These are phyloP conservation scores for Prillingera fragicola DNA, from an alignment of 1,284 basidiomycete genomes.

Conservation along the genomic window DNA sequence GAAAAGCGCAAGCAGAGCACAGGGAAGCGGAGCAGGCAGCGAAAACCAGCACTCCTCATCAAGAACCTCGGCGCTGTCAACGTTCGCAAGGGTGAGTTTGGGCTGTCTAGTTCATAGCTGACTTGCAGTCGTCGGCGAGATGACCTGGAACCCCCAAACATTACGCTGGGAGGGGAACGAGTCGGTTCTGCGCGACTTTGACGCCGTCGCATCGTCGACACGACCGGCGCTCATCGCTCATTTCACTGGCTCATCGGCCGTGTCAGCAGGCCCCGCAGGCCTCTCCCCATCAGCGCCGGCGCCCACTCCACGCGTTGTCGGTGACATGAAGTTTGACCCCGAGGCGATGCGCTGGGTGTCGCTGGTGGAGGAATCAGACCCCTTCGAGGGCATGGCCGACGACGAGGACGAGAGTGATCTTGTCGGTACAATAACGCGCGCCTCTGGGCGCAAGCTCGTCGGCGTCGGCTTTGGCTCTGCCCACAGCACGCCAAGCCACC, in stretches of 20 bases:
- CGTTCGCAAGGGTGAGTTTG: constrained; percentile 66
- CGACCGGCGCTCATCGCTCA: constrained; percentile 95
- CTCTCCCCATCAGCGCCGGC: constrained; percentile 6
- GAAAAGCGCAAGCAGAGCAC: constrained; percentile 29
- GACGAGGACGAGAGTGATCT: constrained; percentile 62
- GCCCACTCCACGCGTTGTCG: constrained; percentile 62
- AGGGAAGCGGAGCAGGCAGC: constrained; percentile 56
- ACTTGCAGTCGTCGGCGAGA: constrained; percentile 74
- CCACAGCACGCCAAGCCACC: not conserved
- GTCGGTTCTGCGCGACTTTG: constrained; percentile 79
- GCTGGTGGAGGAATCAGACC: constrained; percentile 79
- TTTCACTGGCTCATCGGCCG: constrained; percentile 67
- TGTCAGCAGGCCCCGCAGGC: constrained; percentile 53
- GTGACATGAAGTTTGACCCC: constrained; percentile 97
- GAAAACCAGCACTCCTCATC: constrained; percentile 63
- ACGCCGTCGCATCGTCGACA: constrained; percentile 71
- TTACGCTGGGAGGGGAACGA: constrained; percentile 97
- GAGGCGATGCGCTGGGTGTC: constrained; percentile 89
- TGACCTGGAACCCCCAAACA: constrained; percentile 89
- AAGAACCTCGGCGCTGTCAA: constrained; percentile 69
- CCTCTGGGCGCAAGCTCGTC: constrained; percentile 25
- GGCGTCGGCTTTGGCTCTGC: constrained; percentile 16
- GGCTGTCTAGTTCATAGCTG: constrained; percentile 1
- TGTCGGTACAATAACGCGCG: constrained; percentile 62
- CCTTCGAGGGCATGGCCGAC: constrained; percentile 81